phyloP scores from a whole-genome alignment of 441 rosid genomes.

The Gossypium laxum region DNA sequence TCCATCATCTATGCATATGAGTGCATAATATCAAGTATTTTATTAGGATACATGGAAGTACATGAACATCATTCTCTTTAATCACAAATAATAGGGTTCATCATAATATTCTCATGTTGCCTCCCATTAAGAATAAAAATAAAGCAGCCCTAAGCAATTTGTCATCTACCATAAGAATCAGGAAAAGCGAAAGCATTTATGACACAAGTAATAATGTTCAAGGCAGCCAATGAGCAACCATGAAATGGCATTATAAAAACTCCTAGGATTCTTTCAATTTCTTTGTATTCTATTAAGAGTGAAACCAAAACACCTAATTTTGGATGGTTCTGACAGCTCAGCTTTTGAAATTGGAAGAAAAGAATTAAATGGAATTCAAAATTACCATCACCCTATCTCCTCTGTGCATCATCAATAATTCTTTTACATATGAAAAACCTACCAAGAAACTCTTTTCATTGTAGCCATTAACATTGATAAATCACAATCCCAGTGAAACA shows the following conservation, averaged over 20 bases:
- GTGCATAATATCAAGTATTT: not conserved
- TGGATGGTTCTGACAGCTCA: not conserved
- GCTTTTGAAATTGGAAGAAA: not conserved
- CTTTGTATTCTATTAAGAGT: not conserved
- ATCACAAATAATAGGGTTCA: not conserved
- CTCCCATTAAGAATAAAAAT: not conserved
- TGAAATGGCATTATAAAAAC: not conserved
- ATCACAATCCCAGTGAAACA: not conserved
- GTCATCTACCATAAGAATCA: not conserved
- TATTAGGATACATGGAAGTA: not conserved
- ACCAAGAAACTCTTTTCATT: not conserved
- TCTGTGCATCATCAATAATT: not conserved
- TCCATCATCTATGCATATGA: not conserved
- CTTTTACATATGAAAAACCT: not conserved
- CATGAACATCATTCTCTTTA: not conserved
- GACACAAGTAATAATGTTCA: not conserved
- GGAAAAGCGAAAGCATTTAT: not conserved
- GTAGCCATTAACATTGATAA: not conserved
- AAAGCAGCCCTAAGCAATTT: not conserved
- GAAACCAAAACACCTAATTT: not conserved
- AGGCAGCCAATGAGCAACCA: not conserved
- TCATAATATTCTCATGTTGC: not conserved
- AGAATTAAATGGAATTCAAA: not conserved
- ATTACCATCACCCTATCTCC: not conserved
- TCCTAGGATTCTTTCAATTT: not conserved